phyloP scores from a whole-genome alignment of 208 protist genomes.

The Phytomonas serpens region DNA sequence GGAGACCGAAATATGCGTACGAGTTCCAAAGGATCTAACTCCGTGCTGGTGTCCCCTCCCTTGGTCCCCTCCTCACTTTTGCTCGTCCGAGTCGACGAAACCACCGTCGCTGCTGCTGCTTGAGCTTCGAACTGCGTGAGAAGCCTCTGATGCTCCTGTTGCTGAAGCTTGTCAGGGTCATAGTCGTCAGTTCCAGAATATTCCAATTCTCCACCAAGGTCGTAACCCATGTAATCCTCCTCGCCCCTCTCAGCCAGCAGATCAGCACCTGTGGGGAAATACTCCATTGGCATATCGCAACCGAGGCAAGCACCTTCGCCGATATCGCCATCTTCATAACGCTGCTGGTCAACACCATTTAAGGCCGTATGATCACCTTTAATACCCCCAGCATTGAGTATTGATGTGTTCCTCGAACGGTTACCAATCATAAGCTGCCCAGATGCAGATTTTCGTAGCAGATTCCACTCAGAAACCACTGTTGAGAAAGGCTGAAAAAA shows the following conservation, averaged over 20 bases:
- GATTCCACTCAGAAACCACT: constrained; percentile 55
- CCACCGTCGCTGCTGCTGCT: constrained; percentile 13
- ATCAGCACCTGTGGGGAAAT: constrained; percentile 7
- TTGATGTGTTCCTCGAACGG: constrained; percentile 2
- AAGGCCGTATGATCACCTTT: constrained; percentile 4
- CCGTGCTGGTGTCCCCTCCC: not conserved
- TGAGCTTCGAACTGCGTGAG: constrained; percentile 38
- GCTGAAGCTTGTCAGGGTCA: constrained; percentile 15
- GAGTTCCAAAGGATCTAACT: constrained; percentile 25
- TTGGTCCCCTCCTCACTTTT: constrained; percentile 4
- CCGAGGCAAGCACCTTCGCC: not conserved
- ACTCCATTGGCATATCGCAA: not conserved
- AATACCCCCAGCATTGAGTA: constrained; percentile 7
- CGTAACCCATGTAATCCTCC: constrained; percentile 49
- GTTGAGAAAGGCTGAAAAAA: constrained; percentile 85
- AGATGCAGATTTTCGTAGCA: constrained; percentile 72
- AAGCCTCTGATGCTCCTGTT: constrained; percentile 24
- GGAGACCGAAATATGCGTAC: constrained; percentile 43
- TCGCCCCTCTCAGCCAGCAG: not conserved
- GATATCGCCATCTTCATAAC: constrained; percentile 6
- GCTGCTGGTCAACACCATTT: constrained; percentile 5
- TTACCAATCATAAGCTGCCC: constrained; percentile 26
- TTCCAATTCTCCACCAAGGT: constrained; percentile 35
- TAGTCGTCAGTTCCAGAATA: constrained; percentile 27
- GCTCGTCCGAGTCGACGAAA: constrained; percentile 18